Base-by-base conservation (phyloP, 1,284 basidiomycete species). In the Pseudozyma sp. region DNA sequence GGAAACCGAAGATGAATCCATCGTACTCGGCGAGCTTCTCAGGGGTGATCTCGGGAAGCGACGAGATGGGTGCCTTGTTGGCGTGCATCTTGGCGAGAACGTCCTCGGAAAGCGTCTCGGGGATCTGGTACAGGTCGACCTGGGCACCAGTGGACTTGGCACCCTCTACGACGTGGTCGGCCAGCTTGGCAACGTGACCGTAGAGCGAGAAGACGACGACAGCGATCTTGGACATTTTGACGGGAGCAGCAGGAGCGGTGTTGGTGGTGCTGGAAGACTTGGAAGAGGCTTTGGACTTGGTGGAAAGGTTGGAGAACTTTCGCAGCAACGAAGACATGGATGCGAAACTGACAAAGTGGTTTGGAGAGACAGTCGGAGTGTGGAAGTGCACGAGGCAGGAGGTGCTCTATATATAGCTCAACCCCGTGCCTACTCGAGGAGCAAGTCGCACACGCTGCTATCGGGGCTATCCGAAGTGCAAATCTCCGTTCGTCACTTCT, bases 61-160 rank as follows among this genome's bases (percentile, higher is more conserved):
- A 86, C 66, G 89, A 83, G 64, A 85, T 84, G 63, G 85, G 84
- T 8, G 82, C 85, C 47, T 81, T 81, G 64, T 85, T 85, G 57
- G 92, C 94, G 86, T 91, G 85, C 89, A 97, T 90, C 86, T 90
- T 89, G 67, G 84, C 84, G 61, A 96, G 87, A 65, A 97, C 86
- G 30, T 93, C 91, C n/a, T 89, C 85, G 3, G 91, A 84, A 59
- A 96, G 90, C 8, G 93, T 97, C 87, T 97, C 94, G 58, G 90
- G 86, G 78, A 95, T 90, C 85, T 90, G 91, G 44, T 76, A 92
- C 77, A 93, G 91, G 52, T 88, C 89, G 33, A 88, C 90, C 10
- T 84, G 85, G 40, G 92, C 94, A 45, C 93, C 94, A 31, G 90
- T 88, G 9, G 85, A 81, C 82, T 89, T 88, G 77, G 92, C 86